Percentiles rank a stretch among this genome's conserved stretches.
These are phyloP conservation scores for Moniliella sp. DNA, from an alignment of 1,284 basidiomycete species.

Conservation along the genomic window DNA sequence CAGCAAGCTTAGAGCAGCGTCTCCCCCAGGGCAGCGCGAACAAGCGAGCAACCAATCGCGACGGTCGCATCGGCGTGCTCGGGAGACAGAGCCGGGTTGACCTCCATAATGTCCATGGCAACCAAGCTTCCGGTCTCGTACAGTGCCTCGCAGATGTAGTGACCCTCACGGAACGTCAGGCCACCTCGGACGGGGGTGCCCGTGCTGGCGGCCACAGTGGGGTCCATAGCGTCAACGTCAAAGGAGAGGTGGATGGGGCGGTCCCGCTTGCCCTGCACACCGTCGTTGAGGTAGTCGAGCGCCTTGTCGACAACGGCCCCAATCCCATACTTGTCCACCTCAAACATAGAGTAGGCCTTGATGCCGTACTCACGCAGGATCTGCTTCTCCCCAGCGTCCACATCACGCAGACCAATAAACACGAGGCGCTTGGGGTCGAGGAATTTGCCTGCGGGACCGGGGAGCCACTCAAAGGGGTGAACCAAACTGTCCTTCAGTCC, in stretches of 20 bases:
- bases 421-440: constrained; percentile 53
- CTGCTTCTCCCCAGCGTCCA: constrained; percentile 70
- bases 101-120: constrained; percentile 57
- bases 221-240: constrained; percentile 69
- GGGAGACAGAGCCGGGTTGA: constrained; percentile 64
- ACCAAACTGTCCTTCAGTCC: constrained; percentile 31
- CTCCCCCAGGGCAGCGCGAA: constrained; percentile 67
- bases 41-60: constrained; percentile 74
- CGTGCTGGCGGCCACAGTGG: constrained; percentile 78
- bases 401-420: constrained; percentile 84
- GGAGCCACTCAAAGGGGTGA: constrained; percentile 27
- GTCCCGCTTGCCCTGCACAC: constrained; percentile 38
- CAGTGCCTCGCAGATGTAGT: constrained; percentile 79
- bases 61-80: constrained; percentile 65
- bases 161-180: constrained; percentile 79
- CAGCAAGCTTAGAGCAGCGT: constrained; percentile 13
- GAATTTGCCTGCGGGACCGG: constrained; percentile 5
- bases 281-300: constrained; percentile 61
- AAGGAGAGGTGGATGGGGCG: constrained; percentile 84
- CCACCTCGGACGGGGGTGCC: constrained; percentile 84
- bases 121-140: constrained; percentile 80
- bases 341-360: constrained; percentile 91
- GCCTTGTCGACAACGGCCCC: constrained; percentile 75
- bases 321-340: constrained; percentile 93
- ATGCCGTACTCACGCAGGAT: constrained; percentile 67